A percentile compares a stretch with the other conserved stretches of the same genome.
These are phyloP conservation scores for Tirmania nivea DNA, from an alignment of 495 filamentous ascomycete genomes.

Conservation along the genomic window DNA sequence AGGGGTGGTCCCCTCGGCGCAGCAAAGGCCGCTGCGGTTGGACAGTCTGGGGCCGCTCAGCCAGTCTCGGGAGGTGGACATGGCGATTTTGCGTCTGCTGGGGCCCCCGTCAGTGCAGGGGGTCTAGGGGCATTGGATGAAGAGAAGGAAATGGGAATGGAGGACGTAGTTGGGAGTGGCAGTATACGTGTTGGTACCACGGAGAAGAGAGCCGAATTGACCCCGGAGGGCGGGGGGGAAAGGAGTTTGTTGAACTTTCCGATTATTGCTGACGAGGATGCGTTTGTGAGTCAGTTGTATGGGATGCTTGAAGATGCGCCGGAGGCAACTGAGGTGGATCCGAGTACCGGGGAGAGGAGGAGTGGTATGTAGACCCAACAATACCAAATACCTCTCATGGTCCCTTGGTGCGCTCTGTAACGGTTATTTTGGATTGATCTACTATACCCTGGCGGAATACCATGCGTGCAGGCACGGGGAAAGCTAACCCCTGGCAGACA, in stretches of 20 bases:
- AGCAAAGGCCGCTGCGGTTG: background rate
- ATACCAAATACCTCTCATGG: conserved; percentile 25
- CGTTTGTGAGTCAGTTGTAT: conserved; percentile 42
- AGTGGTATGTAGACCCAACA: conserved; percentile 11
- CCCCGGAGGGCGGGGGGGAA: conserved; percentile 24
- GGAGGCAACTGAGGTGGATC: conserved; percentile 3
- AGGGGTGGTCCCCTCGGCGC: background rate
- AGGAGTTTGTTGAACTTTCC: conserved; percentile 38
- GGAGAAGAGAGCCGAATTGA: background rate
- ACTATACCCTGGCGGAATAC: no score
- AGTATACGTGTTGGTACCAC: background rate
- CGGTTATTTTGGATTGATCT: no score
- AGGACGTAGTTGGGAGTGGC: no score
- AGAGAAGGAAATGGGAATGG: background rate
- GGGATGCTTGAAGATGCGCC: conserved; percentile 36
- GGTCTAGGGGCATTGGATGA: background rate
- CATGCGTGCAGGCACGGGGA: no score
- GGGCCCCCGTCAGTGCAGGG: conserved; percentile 1
- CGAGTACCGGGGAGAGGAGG: background rate
- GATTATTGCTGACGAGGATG: conserved; percentile 45
- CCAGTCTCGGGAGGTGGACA: background rate
- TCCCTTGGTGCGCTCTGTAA: no score
- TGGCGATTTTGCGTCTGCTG: background rate
- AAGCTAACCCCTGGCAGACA: no score
- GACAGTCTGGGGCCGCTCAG: background rate